Conservation (phyloP, 768 basidiomycete genomes). For the Chiua virens region DNA sequence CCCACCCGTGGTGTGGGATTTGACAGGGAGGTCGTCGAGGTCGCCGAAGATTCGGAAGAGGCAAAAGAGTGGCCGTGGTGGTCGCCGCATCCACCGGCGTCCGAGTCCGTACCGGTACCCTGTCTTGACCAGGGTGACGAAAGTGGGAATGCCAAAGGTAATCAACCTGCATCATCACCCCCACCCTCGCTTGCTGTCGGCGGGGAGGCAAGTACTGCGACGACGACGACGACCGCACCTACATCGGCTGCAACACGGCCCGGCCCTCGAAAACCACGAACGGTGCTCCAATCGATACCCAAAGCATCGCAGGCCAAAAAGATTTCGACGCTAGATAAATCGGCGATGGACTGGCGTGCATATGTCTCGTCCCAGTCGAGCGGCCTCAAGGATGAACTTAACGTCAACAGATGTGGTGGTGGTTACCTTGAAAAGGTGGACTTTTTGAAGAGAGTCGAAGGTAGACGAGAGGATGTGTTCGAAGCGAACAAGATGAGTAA, state of each 20-base stretch:
- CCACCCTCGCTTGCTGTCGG: too few species aligned
- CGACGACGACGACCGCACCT: neutral
- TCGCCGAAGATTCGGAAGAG: conserved; percentile 69
- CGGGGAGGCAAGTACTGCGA: neutral
- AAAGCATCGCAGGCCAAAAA: conserved; percentile 62
- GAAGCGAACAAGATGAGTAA: conserved; percentile 59
- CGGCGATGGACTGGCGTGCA: conserved; percentile 80
- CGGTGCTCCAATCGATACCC: conserved; percentile 54
- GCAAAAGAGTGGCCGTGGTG: conserved; percentile 74
- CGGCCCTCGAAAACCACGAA: conserved; percentile 68
- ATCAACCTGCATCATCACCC: neutral
- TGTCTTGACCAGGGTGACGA: conserved; percentile 1
- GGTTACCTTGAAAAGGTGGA: conserved; percentile 87
- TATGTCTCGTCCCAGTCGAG: conserved; percentile 51
- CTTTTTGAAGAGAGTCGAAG: conserved; percentile 74
- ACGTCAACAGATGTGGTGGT: conserved; percentile 68
- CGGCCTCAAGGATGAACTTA: conserved; percentile 65
- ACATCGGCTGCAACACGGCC: conserved; percentile 39
- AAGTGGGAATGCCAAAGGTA: neutral
- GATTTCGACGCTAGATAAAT: conserved; percentile 82
- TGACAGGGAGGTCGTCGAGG: conserved; percentile 70
- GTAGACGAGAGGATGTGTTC: conserved; percentile 63
- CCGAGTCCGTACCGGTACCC: conserved; percentile 3
- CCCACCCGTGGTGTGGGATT: neutral
- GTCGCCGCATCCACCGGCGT: conserved; percentile 16